Evolutionary conservation across 495 filamentous ascomycete species (phyloP), one percentile per base, ranked within the genome.

Genomic region (Choiromyces venosus): DNA sequence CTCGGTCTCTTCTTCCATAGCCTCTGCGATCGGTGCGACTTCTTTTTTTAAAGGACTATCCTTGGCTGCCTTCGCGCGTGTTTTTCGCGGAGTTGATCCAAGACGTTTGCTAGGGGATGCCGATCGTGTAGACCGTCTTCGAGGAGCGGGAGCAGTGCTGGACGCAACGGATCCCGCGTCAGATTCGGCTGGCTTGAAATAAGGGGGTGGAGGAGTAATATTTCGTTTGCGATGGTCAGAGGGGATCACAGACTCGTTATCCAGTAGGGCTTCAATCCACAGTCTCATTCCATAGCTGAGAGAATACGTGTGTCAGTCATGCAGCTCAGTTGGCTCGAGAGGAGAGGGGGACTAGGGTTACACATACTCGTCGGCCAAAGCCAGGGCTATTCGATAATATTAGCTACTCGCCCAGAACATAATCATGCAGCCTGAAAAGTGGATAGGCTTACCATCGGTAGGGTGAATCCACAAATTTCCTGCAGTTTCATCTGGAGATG

Each of bases 391-490:
- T n/a, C 1, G 52, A 61, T 6, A 46, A 69, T 73, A 75, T 79
- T 72, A 74, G 68, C 65, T 44, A 52, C 37, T 66, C 33, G 39
- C 29, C 14, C 35, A 40, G 35, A 36, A 65, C 12, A 33, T 18
- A 33, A 61, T 61, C 2, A 61, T 61, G 61, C 35, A 35, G 16
- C 66, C 40, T 39, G 25, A 42, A 4, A 67, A n/a, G 39, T 64
- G 36, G 29, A 56, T 40, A 70, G 36, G 80, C 88, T 82, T 86
- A 93, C 91, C 91, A 81, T 93, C 87, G 66, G 89, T 84, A 4
- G 94, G 93, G 40, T 91, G 88, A 70, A 98, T 94, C 95, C 95
- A 99, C 37, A 99, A 89, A 82, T 97, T 98, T 66, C 95, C 95
- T 35, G 95, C 95, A 37, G 95, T 93, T 84, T 99, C 95, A 76